phyloP scores from a whole-genome alignment of 805 yeast species.

The Teunomyces atbi region DNA sequence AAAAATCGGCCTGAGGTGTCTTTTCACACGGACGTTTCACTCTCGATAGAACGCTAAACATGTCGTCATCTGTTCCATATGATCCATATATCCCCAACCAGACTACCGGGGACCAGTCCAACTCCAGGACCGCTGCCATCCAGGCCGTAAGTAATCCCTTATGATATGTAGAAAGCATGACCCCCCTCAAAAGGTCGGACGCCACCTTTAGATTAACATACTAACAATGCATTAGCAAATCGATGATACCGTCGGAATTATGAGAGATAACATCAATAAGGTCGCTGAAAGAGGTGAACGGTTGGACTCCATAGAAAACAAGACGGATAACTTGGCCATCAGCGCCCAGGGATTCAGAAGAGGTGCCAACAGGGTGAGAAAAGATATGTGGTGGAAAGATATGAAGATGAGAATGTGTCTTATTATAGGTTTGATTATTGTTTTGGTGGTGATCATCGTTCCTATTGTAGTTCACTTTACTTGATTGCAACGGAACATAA shows the following conservation, averaged over 20 bases:
- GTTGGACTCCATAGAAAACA: constrained; percentile 85
- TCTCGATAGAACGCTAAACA: constrained; percentile 18
- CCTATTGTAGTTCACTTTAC: constrained; percentile 91
- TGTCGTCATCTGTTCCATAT: constrained; percentile 81
- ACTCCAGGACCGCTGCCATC: constrained; percentile 72
- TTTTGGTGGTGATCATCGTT: constrained; percentile 83
- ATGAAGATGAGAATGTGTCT: constrained; percentile 93
- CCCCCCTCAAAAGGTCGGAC: background rate
- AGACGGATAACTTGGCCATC: constrained; percentile 88
- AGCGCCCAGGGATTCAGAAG: constrained; percentile 93
- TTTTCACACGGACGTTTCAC: background rate
- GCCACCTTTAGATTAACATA: constrained; percentile 8
- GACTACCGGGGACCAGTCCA: constrained; percentile 49
- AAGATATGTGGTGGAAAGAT: constrained; percentile 99
- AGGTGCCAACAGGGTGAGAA: constrained; percentile 95
- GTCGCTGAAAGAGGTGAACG: constrained; percentile 95
- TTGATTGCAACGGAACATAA: constrained; percentile 8
- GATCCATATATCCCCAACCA: constrained; percentile 81
- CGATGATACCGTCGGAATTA: constrained; percentile 94
- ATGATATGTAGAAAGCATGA: background rate
- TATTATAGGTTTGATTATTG: constrained; percentile 72
- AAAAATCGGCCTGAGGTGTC: background rate
- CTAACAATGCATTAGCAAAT: constrained; percentile 56
- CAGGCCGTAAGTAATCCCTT: constrained; percentile 60
- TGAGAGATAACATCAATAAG: constrained; percentile 95